Base-by-base conservation (phyloP, 257 asterid genomes). In the Capsicum chinense region DNA sequence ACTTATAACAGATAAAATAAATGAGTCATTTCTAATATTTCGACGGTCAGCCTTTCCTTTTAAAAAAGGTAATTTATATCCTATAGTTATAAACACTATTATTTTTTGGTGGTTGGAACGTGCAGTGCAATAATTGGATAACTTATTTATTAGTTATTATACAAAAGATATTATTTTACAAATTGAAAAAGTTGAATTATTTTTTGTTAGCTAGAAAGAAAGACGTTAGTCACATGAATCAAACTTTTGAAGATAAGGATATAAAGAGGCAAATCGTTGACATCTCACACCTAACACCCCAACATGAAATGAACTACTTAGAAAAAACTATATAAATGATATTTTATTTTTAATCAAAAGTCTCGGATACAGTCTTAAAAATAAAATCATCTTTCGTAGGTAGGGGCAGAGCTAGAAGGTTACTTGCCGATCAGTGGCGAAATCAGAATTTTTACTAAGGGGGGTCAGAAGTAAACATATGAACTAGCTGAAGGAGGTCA, bases 161-260 rank as follows among this genome's bases (percentile, higher is more conserved):
- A 26, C 26, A 26, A 35, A 54, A 14, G 13, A 15, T 17, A 37
- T 44, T 79, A 42, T 35, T 37, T 5, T 5, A 79, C 52, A 8
- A 56, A 35, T 80, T 19, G 80, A 74, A 6, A 50, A 50, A 60
- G 52, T 54, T 58, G 42, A 90, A 79, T 48, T 87, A 79, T 85
- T 86, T 79, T 85, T 86, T 79, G 39, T 85, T 83, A 83, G 85
- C 84, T 86, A 71, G 80, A 82, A 87, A 80, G 80, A 83, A 74
- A 87, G 90, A 86, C 87, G 87, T 85, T 87, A 81, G 85, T 87
- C 97, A 89, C 94, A 91, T 91, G 94, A 90, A 88, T 59, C 85
- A 84, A 79, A 85, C 92, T 88, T 90, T 90, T 87, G 57, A 84
- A n/a, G 69, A 62, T 81, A 85, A 85, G 84, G 89, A 87, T 85